A percentile compares a stretch with the other conserved stretches of the same genome.
phyloP scores from a whole-genome alignment of 129 eudicot genomes.

The Flaveria sonorensis region DNA sequence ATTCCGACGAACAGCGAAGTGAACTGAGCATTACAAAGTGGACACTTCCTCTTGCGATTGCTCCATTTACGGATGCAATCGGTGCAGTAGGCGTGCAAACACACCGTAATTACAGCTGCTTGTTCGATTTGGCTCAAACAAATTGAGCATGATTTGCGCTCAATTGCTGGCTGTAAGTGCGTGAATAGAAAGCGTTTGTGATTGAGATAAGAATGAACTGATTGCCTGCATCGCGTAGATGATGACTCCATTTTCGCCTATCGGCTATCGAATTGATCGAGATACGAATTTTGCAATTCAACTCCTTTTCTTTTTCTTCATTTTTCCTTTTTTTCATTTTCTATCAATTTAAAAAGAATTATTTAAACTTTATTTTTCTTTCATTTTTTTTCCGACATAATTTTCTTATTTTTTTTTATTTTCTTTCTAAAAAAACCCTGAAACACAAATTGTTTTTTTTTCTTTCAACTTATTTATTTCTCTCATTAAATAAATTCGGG shows the following conservation, averaged over 20 bases:
- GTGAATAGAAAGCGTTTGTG: constrained; percentile 19
- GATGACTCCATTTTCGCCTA: constrained; percentile 33
- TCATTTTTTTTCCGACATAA: too few species aligned
- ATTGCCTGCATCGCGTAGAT: constrained; percentile 21
- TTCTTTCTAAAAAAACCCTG: too few species aligned
- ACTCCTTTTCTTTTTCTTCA: too few species aligned
- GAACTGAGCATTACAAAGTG: constrained; percentile 65
- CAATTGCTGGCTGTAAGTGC: constrained; percentile 37
- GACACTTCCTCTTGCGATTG: constrained; percentile 56
- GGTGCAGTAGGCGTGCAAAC: constrained; percentile 69
- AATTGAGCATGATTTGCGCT: constrained; percentile 54
- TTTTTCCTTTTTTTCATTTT: too few species aligned
- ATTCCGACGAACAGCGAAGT: constrained; percentile 44
- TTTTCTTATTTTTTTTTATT: too few species aligned
- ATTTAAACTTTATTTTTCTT: too few species aligned
- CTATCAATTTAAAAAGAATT: too few species aligned
- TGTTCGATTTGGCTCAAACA: constrained; percentile 45
- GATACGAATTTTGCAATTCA: background rate
- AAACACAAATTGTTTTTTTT: too few species aligned
- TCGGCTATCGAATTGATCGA: background rate
- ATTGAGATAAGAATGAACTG: background rate
- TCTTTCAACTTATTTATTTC: too few species aligned
- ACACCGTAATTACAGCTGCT: constrained; percentile 51
- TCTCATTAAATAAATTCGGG: too few species aligned
- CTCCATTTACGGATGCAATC: constrained; percentile 69